Evolutionary conservation across 371 early-diverging fungal genomes (phyloP).

Genomic region (Rhizopus delemar): DNA sequence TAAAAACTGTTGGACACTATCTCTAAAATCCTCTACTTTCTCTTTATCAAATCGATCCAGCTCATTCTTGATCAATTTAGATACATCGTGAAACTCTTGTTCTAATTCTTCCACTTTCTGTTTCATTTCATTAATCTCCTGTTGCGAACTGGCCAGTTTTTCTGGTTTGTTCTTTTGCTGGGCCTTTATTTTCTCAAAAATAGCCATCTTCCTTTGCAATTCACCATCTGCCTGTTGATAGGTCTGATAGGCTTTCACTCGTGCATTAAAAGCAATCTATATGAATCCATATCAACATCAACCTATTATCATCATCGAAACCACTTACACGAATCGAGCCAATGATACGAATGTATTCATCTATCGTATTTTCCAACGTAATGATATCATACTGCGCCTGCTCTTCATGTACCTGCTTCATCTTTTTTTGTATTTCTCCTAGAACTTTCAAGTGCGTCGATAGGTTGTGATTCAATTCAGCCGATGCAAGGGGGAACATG

Average conservation of each 20-base stretch:
- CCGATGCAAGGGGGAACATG: slow-evolving; percentile 73
- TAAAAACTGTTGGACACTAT: slow-evolving; percentile 73
- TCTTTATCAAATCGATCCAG: slow-evolving; percentile 85
- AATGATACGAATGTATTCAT: slow-evolving; percentile 89
- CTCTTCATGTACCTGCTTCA: slow-evolving; percentile 75
- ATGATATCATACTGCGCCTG: slow-evolving; percentile 74
- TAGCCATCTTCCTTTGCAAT: slow-evolving; percentile 60
- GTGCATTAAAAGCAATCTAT: slow-evolving; percentile 72
- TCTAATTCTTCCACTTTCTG: slow-evolving; percentile 54
- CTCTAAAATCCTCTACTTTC: slow-evolving; percentile 81
- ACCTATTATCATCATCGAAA: background rate
- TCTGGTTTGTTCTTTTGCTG: slow-evolving; percentile 68
- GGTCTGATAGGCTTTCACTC: slow-evolving; percentile 69
- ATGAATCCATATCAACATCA: background rate
- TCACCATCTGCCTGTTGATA: slow-evolving; percentile 74
- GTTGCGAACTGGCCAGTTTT: slow-evolving; percentile 56
- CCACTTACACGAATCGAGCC: slow-evolving; percentile 69
- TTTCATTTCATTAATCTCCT: slow-evolving; percentile 71
- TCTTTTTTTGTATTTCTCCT: slow-evolving; percentile 77
- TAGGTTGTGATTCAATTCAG: slow-evolving; percentile 70
- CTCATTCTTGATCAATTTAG: slow-evolving; percentile 72
- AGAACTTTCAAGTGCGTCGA: slow-evolving; percentile 65
- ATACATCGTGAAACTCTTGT: slow-evolving; percentile 74
- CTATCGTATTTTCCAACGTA: slow-evolving; percentile 76
- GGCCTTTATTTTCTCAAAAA: slow-evolving; percentile 61